Conservation (phyloP, 345 rosid species). For the Salix purpurea region DNA sequence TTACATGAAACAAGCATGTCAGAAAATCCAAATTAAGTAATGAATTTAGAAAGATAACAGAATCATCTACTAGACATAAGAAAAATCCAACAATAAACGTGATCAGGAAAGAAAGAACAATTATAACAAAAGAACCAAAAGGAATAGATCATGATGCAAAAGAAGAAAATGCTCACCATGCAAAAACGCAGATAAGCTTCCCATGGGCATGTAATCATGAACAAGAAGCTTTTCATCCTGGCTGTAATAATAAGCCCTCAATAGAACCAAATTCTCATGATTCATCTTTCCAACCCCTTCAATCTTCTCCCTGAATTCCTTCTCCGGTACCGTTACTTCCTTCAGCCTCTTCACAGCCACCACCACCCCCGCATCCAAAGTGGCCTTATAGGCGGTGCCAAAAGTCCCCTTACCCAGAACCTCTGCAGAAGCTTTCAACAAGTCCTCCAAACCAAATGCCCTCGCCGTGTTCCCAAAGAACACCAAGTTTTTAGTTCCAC, state of each 20-base stretch:
- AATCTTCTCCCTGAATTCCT: slow-evolving; percentile 39
- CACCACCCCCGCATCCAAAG: slow-evolving; percentile 26
- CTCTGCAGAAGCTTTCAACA: slow-evolving; percentile 49
- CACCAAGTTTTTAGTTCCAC: slow-evolving; percentile 28
- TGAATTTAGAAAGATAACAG: background rate
- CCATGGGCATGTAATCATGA: slow-evolving; percentile 43
- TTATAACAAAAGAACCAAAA: background rate
- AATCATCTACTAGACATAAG: background rate
- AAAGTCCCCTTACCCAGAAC: slow-evolving; percentile 50
- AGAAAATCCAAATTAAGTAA: background rate
- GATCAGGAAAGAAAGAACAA: background rate
- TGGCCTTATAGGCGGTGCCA: slow-evolving; percentile 52
- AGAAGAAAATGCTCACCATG: slow-evolving; percentile 30
- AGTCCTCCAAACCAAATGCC: slow-evolving; percentile 39
- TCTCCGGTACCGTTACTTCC: slow-evolving; percentile 34
- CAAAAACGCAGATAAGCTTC: slow-evolving; percentile 46
- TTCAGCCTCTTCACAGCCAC: slow-evolving; percentile 49
- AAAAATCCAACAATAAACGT: background rate
- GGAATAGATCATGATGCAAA: background rate
- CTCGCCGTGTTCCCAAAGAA: slow-evolving; percentile 29
- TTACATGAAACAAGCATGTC: background rate
- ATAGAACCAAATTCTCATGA: slow-evolving; percentile 39
- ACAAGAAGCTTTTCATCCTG: slow-evolving; percentile 46
- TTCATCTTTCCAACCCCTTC: slow-evolving; percentile 35
- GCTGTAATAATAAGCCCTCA: slow-evolving; percentile 41